Conservation (phyloP, 805 yeast species). For the Myxozyma vanderwaltii region DNA sequence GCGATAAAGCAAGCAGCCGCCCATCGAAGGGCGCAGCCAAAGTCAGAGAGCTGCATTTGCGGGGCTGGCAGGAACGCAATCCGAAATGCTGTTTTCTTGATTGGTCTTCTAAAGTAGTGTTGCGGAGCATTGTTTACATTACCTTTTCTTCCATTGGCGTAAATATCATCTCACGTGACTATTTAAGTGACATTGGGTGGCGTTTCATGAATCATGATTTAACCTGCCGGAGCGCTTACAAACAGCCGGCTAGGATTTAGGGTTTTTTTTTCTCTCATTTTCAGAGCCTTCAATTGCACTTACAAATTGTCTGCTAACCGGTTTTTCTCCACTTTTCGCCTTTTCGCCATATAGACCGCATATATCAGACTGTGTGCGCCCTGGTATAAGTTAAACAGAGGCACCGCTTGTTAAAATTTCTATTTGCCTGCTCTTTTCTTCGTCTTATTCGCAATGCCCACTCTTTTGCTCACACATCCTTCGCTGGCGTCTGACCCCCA, state of each 20-base stretch:
- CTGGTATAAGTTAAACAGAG: too few relatives aligned
- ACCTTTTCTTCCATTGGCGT: background rate
- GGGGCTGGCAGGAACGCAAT: background rate
- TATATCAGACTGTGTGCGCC: too few relatives aligned
- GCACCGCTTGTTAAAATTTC: background rate
- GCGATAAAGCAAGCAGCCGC: too few relatives aligned
- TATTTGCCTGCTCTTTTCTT: too few relatives aligned
- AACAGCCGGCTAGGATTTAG: slow-evolving; percentile 6
- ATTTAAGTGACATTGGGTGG: background rate
- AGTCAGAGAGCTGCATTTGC: background rate
- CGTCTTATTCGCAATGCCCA: slow-evolving; percentile 11
- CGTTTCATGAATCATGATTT: background rate
- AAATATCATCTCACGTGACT: background rate
- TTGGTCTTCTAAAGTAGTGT: slow-evolving; percentile 4
- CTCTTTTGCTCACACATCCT: slow-evolving; percentile 32
- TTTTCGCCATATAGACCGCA: background rate
- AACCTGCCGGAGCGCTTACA: too few relatives aligned
- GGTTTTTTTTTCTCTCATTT: background rate
- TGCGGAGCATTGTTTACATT: background rate
- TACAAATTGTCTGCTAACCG: background rate
- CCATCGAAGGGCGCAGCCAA: background rate
- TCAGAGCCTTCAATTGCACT: background rate
- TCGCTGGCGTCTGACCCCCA: slow-evolving; percentile 32
- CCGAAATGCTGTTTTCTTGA: slow-evolving; percentile 2
- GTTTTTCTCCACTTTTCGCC: background rate